Evolutionary conservation across 148 eudicot genomes (phyloP).

Genomic region (Linanthus parryae): DNA sequence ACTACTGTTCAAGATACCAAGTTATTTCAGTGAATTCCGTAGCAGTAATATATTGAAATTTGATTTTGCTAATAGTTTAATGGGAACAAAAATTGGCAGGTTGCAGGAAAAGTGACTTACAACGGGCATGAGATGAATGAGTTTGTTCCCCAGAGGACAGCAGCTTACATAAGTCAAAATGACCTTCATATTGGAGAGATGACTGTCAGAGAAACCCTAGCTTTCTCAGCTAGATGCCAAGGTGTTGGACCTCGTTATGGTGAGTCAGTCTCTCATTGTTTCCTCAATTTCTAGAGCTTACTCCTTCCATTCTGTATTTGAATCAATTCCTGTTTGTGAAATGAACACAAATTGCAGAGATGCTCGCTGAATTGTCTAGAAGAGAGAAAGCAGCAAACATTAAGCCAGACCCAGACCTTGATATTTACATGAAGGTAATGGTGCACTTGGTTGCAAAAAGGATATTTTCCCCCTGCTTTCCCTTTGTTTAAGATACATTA

Average conservation of each 20-base stretch:
- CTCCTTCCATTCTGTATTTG: not conserved
- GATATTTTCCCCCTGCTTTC: not conserved
- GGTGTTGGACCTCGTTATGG: no score
- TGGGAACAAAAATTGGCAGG: constrained; percentile 4
- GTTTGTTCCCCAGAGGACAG: no score
- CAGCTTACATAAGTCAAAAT: no score
- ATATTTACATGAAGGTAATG: constrained; percentile 32
- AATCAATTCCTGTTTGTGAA: not conserved
- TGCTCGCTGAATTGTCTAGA: constrained; percentile 25
- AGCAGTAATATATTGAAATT: no score
- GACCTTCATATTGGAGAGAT: no score
- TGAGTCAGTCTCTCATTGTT: not conserved
- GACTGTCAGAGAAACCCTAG: no score
- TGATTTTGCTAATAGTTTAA: no score
- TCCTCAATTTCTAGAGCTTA: not conserved
- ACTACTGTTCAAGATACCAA: no score
- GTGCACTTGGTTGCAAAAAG: not conserved
- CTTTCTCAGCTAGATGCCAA: no score
- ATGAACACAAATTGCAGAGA: constrained; percentile 20
- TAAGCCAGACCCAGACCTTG: constrained; percentile 26
- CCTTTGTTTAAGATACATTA: not conserved
- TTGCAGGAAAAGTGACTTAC: constrained; percentile 33
- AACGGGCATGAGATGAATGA: no score
- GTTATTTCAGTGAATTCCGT: no score
- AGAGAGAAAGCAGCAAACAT: constrained; percentile 22